phyloP scores from a whole-genome alignment of 768 basidiomycete species.

The Termitomyces sp. region DNA sequence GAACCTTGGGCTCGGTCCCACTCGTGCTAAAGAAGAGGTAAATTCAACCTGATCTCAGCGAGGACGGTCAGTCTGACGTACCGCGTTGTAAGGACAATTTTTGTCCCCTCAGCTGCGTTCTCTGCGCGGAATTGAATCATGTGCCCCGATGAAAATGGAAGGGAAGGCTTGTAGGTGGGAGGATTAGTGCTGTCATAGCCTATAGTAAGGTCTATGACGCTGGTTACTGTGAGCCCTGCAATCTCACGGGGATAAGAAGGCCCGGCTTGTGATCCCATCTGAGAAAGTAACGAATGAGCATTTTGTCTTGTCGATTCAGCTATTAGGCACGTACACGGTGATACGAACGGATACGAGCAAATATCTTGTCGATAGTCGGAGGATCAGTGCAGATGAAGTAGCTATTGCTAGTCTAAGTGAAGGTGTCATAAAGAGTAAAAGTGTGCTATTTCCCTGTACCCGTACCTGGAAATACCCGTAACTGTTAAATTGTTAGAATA shows the following conservation, averaged over 20 bases:
- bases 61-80: conserved; percentile 22
- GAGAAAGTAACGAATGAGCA: neutral
- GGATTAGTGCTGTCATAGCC: conserved; percentile 77
- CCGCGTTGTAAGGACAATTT: conserved; percentile 70
- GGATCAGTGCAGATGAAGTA: conserved; percentile 78
- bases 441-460: no score
- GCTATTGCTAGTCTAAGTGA: conserved; percentile 67
- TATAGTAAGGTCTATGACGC: conserved; percentile 70
- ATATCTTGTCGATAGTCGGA: conserved; percentile 63
- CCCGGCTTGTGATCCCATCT: conserved; percentile 12
- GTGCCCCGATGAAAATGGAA: conserved; percentile 75
- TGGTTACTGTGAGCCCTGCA: conserved; percentile 54
- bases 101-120: conserved; percentile 33
- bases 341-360: conserved; percentile 59
- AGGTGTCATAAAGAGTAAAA: neutral
- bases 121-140: conserved; percentile 80
- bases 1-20: conserved; percentile 84
- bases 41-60: neutral
- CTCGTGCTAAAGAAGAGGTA: conserved; percentile 50
- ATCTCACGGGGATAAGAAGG: conserved; percentile 58
- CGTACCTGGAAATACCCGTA: conserved; percentile 77
- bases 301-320: neutral
- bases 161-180: conserved; percentile 54
- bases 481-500: conserved; percentile 28
- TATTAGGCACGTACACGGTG: conserved; percentile 28